Evolutionary conservation across 1,284 basidiomycete species (phyloP).

Genomic region (Boletus mariae): DNA sequence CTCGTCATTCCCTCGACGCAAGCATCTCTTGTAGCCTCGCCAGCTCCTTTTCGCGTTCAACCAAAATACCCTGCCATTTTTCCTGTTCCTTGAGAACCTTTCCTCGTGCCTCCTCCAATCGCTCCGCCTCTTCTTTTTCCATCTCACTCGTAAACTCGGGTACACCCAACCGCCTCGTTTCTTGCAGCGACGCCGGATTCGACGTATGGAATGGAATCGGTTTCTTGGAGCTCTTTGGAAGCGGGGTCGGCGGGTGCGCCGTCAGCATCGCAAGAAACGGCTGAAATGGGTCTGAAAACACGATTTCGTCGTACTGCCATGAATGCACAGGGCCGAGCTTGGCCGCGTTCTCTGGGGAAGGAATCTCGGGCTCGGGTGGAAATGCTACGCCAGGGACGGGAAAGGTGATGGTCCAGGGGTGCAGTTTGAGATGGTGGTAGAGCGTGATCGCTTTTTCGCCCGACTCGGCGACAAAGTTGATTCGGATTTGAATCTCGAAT

Average conservation of each 20-base stretch:
- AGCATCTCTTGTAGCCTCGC: slow-evolving; percentile 52
- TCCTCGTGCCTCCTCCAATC: slow-evolving; percentile 76
- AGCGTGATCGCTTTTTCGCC: slow-evolving; percentile 87
- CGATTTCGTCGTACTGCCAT: slow-evolving; percentile 99
- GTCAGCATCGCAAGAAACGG: slow-evolving; percentile 84
- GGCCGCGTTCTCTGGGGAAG: slow-evolving; percentile 59
- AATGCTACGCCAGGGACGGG: slow-evolving; percentile 14
- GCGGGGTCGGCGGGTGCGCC: slow-evolving; percentile 77
- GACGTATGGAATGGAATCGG: slow-evolving; percentile 71
- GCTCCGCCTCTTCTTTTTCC: slow-evolving; percentile 82
- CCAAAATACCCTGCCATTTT: slow-evolving; percentile 53
- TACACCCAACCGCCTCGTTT: slow-evolving; percentile 55
- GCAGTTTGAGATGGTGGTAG: slow-evolving; percentile 93
- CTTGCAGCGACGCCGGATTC: slow-evolving; percentile 59
- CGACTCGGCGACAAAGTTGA: slow-evolving; percentile 90
- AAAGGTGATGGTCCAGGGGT: slow-evolving; percentile 75
- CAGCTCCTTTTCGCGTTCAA: slow-evolving; percentile 73
- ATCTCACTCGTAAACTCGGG: slow-evolving; percentile 82
- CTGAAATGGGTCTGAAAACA: slow-evolving; percentile 93
- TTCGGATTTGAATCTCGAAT: slow-evolving; percentile 93
- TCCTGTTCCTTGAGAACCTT: slow-evolving; percentile 64
- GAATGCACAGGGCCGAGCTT: slow-evolving; percentile 82
- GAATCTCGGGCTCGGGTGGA: slow-evolving; percentile 55
- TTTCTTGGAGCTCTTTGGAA: slow-evolving; percentile 62
- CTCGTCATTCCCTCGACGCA: slow-evolving; percentile 8